These are phyloP conservation scores for Barnettozyma californica DNA, from an alignment of 805 yeast species.

Conservation along the genomic window DNA sequence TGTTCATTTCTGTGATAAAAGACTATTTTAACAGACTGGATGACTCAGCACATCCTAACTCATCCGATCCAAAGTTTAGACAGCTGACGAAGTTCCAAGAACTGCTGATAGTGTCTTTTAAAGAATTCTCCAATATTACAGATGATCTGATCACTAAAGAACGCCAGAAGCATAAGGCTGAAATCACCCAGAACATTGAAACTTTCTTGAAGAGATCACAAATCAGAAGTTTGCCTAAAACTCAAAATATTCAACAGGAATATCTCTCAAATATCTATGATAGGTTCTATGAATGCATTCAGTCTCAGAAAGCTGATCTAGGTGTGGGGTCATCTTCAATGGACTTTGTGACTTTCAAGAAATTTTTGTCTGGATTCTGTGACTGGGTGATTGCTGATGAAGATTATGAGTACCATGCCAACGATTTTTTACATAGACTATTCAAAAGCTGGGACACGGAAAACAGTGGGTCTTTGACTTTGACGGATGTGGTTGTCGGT, in stretches of 20 bases:
- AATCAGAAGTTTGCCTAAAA: constrained; percentile 76
- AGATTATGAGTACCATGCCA: constrained; percentile 32
- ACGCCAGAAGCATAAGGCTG: constrained; percentile 65
- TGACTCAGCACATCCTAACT: constrained; percentile 70
- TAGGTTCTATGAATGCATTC: constrained; percentile 71
- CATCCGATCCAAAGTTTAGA: constrained; percentile 57
- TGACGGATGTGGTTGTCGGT: constrained; percentile 70
- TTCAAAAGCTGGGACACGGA: constrained; percentile 70
- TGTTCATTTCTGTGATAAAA: constrained; percentile 80
- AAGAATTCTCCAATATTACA: constrained; percentile 77
- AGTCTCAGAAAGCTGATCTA: constrained; percentile 53
- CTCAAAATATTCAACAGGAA: constrained; percentile 50
- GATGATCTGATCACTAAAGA: constrained; percentile 68
- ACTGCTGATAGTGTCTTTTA: constrained; percentile 84
- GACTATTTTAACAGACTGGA: constrained; percentile 74
- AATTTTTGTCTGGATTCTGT: constrained; percentile 72
- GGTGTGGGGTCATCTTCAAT: constrained; percentile 58
- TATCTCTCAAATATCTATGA: constrained; percentile 76
- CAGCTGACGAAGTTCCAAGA: constrained; percentile 83
- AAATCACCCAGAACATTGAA: constrained; percentile 82
- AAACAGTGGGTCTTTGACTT: constrained; percentile 47
- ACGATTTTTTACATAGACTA: constrained; percentile 53
- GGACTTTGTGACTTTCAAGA: constrained; percentile 65
- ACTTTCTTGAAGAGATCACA: constrained; percentile 89
- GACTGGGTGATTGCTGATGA: constrained; percentile 59